Evolutionary conservation across 345 rosid species (phyloP), one percentile per base, ranked within the genome.

Genomic region (Isatis tinctoria): DNA sequence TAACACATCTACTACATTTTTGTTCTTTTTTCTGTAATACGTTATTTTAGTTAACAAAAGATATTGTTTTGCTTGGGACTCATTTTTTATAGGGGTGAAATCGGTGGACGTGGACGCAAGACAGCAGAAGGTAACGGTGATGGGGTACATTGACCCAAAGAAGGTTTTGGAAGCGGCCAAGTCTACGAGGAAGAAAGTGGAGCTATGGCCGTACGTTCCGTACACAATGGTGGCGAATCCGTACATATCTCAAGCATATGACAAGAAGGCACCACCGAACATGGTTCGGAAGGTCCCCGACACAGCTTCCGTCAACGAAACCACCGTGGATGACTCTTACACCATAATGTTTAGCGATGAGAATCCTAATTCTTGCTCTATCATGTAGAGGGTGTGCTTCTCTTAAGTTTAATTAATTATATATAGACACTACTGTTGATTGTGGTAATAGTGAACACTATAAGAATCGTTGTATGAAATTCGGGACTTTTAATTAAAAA

Each of bases 191-290:
- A 93, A 93, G 85, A 90, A 86, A 80, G 95, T 88, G 53, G 98
- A 93, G 87, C 44, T 83, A 37, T 93, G 98, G 98, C 98, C 98
- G 2, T 93, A 93, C n/a, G 93, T 88, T 9, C 96, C 97, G 1
- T 87, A 88, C 79, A 70, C 65, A 33, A 51, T 88, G 65, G 98
- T 86, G 69, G 73, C 88, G 2, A 70, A 88, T 71, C 97, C 98
- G 24, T 88, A 93, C 58, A 82, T 86, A 48, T 74, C 98, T 35
- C 92, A 84, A 51, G 93, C 97, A 41, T 93, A 93, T 73, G 97
- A 90, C 84, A 93, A 93, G 88, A 93, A 93, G 58, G 98, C 97
- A 1, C 98, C 98, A 6, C 59, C 93, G 6, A 90, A 93, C 68
- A 88, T 85, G 58, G 97, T 88, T 14, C 74, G 96, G 62, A 80